Percentiles rank a stretch among this genome's conserved stretches.
Evolutionary conservation across 139 green algal genomes (phyloP).

Genomic region (Picochlorum sp.): DNA sequence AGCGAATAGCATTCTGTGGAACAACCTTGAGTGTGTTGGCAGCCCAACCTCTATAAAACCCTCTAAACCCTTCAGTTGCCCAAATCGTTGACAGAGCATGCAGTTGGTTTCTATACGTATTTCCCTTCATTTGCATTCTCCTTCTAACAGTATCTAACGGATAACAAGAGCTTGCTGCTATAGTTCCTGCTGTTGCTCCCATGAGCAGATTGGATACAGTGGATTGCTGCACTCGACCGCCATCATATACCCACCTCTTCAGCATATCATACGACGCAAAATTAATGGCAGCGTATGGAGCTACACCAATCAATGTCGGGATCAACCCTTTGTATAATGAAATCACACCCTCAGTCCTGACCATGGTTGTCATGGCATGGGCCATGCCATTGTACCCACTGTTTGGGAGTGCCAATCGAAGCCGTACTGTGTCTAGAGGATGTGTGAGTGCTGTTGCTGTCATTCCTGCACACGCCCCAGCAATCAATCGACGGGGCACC

Average conservation of each 20-base stretch:
- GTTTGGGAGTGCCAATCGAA: slow-evolving; percentile 79
- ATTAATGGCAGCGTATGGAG: slow-evolving; percentile 92
- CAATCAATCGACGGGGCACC: slow-evolving; percentile 51
- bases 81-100: slow-evolving; percentile 36
- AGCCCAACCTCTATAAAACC: slow-evolving; percentile 84
- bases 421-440: slow-evolving; percentile 82
- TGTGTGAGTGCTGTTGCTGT: slow-evolving; percentile 90
- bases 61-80: slow-evolving; percentile 60
- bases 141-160: slow-evolving; percentile 84
- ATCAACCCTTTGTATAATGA: slow-evolving; percentile 81
- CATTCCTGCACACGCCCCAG: slow-evolving; percentile 87
- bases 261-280: slow-evolving; percentile 88
- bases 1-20: slow-evolving; percentile 82
- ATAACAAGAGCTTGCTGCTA: slow-evolving; percentile 77
- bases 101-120: slow-evolving; percentile 57
- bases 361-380: slow-evolving; percentile 50
- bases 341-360: slow-evolving; percentile 52
- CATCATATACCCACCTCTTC: slow-evolving; percentile 60
- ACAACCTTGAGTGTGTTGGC: slow-evolving; percentile 90
- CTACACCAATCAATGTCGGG: slow-evolving; percentile 89
- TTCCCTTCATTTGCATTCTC: slow-evolving; percentile 83
- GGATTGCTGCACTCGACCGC: slow-evolving; percentile 33
- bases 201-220: slow-evolving; percentile 61
- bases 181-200: slow-evolving; percentile 57
- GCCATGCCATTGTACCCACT: slow-evolving; percentile 60